A percentile compares a stretch with the other conserved stretches of the same genome.
Conservation (phyloP, 257 asterid genomes). For the Echites panduratus region DNA sequence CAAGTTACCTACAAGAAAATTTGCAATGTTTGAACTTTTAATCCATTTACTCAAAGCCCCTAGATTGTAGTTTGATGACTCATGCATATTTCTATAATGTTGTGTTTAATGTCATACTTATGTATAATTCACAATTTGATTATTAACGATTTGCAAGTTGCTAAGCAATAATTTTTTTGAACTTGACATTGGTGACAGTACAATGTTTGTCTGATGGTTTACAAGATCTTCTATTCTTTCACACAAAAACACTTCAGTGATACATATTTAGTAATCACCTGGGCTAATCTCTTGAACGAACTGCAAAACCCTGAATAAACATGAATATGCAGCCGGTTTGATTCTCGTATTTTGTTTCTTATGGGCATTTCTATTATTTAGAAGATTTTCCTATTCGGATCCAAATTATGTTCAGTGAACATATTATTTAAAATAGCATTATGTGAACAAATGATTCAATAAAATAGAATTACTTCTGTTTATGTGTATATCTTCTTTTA, state of each 20-base stretch:
- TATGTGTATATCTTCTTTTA: neutral
- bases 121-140: neutral
- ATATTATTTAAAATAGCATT: neutral
- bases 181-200: neutral
- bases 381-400: neutral
- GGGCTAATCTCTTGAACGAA: neutral
- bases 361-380: neutral
- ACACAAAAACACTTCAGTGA: neutral
- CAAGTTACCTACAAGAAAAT: neutral
- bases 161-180: neutral
- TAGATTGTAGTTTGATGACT: neutral
- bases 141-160: neutral
- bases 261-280: no score
- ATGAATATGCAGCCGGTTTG: neutral
- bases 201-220: neutral
- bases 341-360: neutral
- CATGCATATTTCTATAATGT: neutral
- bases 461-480: neutral
- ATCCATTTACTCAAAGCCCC: neutral
- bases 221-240: neutral
- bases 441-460: neutral
- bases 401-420: neutral
- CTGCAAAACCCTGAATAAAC: neutral
- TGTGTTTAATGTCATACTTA: neutral
- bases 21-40: neutral